These are phyloP conservation scores for Colletotrichum tropicicola DNA, from an alignment of 2,329 filamentous ascomycete genomes.

Conservation along the genomic window DNA sequence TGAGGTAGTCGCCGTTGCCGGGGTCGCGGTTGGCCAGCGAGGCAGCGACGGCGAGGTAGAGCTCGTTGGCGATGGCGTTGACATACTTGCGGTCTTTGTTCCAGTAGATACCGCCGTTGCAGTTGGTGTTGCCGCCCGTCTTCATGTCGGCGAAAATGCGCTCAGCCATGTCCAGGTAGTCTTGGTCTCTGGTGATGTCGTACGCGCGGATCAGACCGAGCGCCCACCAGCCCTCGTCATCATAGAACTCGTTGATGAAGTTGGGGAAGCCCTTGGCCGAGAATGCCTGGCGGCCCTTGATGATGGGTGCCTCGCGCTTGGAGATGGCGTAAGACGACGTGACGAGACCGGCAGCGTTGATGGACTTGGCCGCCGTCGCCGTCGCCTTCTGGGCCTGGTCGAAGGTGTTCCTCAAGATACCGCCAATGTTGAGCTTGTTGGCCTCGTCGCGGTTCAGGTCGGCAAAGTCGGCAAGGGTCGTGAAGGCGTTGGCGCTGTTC, in stretches of 20 bases:
- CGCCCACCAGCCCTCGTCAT: conserved; percentile 73
- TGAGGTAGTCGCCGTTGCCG: conserved; percentile 49
- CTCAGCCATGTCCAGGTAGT: conserved; percentile 63
- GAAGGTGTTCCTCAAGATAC: conserved; percentile 55
- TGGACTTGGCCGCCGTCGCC: conserved; percentile 48
- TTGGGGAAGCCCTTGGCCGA: conserved; percentile 40
- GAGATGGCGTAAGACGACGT: conserved; percentile 47
- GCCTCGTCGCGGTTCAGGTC: conserved; percentile 42
- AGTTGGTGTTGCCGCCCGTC: conserved; percentile 54
- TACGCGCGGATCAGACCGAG: conserved; percentile 65
- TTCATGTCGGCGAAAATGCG: conserved; percentile 66
- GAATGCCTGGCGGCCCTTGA: conserved; percentile 31
- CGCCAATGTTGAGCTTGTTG: conserved; percentile 47
- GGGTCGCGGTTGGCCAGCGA: conserved; percentile 60
- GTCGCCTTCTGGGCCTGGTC: conserved; percentile 50
- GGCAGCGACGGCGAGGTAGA: conserved; percentile 63
- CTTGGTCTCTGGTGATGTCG: conserved; percentile 59
- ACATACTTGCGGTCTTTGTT: conserved; percentile 60
- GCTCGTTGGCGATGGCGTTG: conserved; percentile 66
- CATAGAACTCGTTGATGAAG: conserved; percentile 64
- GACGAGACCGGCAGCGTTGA: conserved; percentile 45
- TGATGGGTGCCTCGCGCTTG: conserved; percentile 39
- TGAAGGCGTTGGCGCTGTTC: conserved; percentile 76
- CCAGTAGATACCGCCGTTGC: conserved; percentile 66
- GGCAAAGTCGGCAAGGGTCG: conserved; percentile 66